Percentiles rank a stretch among this genome's conserved stretches.
Evolutionary conservation across 208 protist species (phyloP).

Genomic region (Angomonas ambiguus): DNA sequence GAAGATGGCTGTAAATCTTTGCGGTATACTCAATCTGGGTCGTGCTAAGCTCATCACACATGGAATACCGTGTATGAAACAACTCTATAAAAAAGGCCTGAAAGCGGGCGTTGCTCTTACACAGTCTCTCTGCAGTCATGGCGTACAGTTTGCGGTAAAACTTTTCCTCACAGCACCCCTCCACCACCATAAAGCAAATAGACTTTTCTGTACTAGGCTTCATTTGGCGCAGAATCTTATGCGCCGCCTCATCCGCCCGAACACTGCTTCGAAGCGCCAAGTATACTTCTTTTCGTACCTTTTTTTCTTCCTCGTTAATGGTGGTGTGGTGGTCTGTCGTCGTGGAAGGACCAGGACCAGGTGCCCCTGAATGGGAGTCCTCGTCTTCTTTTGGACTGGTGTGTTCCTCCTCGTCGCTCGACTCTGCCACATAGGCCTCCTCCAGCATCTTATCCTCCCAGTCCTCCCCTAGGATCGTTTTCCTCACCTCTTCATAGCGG

Average conservation of each 20-base stretch:
- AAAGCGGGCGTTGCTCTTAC: slow-evolving; percentile 89
- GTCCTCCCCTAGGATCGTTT: slow-evolving; percentile 91
- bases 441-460: slow-evolving; percentile 77
- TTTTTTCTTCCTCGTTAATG: slow-evolving; percentile 87
- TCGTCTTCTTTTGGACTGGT: too few relatives aligned
- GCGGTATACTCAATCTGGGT: slow-evolving; percentile 97
- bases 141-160: slow-evolving; percentile 96
- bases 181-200: slow-evolving; percentile 96
- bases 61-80: slow-evolving; percentile 90
- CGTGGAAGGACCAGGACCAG: background rate
- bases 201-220: slow-evolving; percentile 62
- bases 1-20: slow-evolving; percentile 96
- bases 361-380: slow-evolving; percentile 4
- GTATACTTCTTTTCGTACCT: slow-evolving; percentile 95
- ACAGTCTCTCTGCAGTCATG: slow-evolving; percentile 95
- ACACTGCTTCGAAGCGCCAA: slow-evolving; percentile 97
- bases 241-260: slow-evolving; percentile 97
- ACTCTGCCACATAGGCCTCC: slow-evolving; percentile 49
- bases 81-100: slow-evolving; percentile 83
- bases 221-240: slow-evolving; percentile 95
- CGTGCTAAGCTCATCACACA: slow-evolving; percentile 92
- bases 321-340: slow-evolving; percentile 19
- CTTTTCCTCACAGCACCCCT: slow-evolving; percentile 96
- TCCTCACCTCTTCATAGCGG: slow-evolving; percentile 88
- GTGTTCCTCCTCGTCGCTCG: slow-evolving; percentile 30